Base-by-base conservation (phyloP, 2,329 filamentous ascomycete genomes). In the Monosporascus sp. region DNA sequence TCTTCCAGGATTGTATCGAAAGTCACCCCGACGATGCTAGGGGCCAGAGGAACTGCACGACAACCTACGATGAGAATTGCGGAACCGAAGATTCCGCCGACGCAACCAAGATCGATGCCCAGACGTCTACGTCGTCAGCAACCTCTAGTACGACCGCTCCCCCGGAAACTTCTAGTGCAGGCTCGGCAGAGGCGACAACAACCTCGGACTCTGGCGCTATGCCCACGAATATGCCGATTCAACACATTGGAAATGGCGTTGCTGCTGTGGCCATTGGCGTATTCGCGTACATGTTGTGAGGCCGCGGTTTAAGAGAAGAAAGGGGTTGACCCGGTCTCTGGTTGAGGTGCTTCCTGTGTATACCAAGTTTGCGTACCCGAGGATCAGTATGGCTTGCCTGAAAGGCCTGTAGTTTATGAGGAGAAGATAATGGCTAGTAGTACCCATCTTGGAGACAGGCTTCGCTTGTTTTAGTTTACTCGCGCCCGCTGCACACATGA, bases 281-380 rank as follows among this genome's bases (percentile, higher is more conserved):
- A 45, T 68, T 82, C 56, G 80, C 79, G 58, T 78, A 77, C 60
- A 65, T 81, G 58, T 65, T 82, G 63, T 81, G 75, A 59, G 9
- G 45, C n/a, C 20, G 35, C 37, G 41, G 20, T 57, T 35, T 59
- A 40, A 18, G 50, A 15, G 18, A 15, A 14, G 45, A 18, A 20
- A 5, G 18, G 9, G 15, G 28, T 31, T 14, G 18, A 0, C 4
- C 20, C 24, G 38, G 18, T 15, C 48, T 20, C 37, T 31, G 40
- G 28, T 11, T 44, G 20, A 28, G 37, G 18, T 50, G 37, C 37
- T 48, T 37, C 37, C 31, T n/a, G 35, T 49, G 47, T 26, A 49
- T 38, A 20, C 28, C 28, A 31, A 11, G 28, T 31, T 31, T 11
- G 28, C 28, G 11, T 31, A 11, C 11, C 28, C 28, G 28, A 31